A percentile compares a stretch with the other conserved stretches of the same genome.
Evolutionary conservation across 305 asterid species (phyloP).

Genomic region (Fraxinus albicans): DNA sequence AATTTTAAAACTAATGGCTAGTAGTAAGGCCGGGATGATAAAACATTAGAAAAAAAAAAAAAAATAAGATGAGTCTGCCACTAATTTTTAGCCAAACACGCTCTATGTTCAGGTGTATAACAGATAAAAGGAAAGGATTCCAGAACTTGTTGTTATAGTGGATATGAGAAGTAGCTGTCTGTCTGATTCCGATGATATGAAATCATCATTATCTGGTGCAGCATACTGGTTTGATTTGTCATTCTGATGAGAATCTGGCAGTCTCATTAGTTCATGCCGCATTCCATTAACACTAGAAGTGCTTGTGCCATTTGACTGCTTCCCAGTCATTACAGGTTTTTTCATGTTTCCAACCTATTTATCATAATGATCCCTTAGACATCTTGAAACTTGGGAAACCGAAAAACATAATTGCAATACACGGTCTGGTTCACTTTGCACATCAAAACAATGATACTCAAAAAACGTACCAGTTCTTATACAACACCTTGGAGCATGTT

Average conservation of each 20-base stretch:
- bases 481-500: neutral
- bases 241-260: conserved; percentile 61
- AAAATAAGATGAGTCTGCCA: neutral
- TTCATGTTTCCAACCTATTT: conserved; percentile 75
- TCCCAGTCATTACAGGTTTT: conserved; percentile 54
- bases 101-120: neutral
- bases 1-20: no score
- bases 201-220: conserved; percentile 63
- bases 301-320: conserved; percentile 61
- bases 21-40: neutral
- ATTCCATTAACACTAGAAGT: conserved; percentile 65
- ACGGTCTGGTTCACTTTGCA: neutral
- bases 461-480: neutral
- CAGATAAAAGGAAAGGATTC: neutral
- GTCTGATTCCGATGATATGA: conserved; percentile 87
- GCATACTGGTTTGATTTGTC: conserved; percentile 50
- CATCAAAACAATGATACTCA: conserved; percentile 3
- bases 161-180: conserved; percentile 80
- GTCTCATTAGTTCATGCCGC: conserved; percentile 87
- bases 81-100: neutral
- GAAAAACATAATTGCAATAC: conserved; percentile 5
- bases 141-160: no score
- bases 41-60: neutral
- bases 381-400: conserved; percentile 10
- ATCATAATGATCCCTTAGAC: conserved; percentile 5